These are phyloP conservation scores for Pistacia integerrima DNA, from an alignment of 345 rosid genomes.

Conservation along the genomic window DNA sequence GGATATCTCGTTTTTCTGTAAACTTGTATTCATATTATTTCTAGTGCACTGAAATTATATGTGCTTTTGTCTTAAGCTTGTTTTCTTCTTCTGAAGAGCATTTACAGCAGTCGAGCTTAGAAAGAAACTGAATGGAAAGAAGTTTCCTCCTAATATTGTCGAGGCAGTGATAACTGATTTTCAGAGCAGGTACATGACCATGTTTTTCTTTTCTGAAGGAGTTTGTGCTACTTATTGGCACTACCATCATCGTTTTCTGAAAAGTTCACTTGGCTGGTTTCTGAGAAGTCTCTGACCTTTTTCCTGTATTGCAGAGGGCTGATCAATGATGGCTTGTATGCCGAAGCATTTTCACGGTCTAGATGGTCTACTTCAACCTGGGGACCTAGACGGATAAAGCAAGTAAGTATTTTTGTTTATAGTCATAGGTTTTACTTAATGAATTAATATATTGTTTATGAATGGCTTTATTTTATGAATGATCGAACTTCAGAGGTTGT, in stretches of 20 bases:
- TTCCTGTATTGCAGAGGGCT: too few species aligned
- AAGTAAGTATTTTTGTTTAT: too few species aligned
- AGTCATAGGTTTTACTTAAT: too few species aligned
- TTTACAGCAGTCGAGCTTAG: constrained; percentile 65
- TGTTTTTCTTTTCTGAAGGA: neutral
- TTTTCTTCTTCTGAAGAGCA: constrained; percentile 46
- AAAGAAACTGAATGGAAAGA: constrained; percentile 74
- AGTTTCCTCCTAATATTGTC: constrained; percentile 44
- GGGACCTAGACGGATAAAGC: too few species aligned
- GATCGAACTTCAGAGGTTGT: too few species aligned
- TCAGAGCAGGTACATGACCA: constrained; percentile 49
- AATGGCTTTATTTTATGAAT: too few species aligned
- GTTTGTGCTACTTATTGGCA: constrained; percentile 15
- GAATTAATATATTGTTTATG: too few species aligned
- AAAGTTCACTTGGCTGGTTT: too few species aligned
- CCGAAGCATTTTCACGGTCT: too few species aligned
- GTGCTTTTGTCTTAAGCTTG: neutral
- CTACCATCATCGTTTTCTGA: neutral
- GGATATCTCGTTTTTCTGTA: neutral
- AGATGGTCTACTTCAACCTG: too few species aligned
- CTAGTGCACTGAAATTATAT: neutral
- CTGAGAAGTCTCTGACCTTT: too few species aligned
- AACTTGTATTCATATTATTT: neutral
- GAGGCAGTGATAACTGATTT: constrained; percentile 57
- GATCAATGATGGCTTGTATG: too few species aligned